phyloP scores from a whole-genome alignment of 768 basidiomycete species.

The Naematelia aurantialba region DNA sequence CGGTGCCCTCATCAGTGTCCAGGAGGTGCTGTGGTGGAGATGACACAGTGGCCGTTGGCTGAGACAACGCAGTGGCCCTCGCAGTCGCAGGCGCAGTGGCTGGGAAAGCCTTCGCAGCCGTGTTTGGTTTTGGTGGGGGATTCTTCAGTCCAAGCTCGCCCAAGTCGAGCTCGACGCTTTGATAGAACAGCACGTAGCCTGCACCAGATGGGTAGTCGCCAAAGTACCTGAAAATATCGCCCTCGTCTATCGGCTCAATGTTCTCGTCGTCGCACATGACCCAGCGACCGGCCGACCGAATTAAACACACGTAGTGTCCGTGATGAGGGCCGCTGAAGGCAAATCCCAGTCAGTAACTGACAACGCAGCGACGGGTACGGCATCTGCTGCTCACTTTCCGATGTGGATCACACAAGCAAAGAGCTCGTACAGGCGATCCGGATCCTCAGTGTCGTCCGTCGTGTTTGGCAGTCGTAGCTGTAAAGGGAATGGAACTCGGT shows the following conservation, averaged over 20 bases:
- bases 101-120: background rate
- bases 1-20: background rate
- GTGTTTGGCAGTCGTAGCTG: constrained; percentile 96
- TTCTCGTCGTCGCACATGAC: constrained; percentile 93
- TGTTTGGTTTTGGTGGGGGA: constrained; percentile 12
- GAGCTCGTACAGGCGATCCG: constrained; percentile 87
- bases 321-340: constrained; percentile 84
- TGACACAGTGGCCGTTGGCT: background rate
- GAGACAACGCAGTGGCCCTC: background rate
- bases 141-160: constrained; percentile 64
- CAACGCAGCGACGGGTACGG: background rate
- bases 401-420: constrained; percentile 99
- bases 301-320: constrained; percentile 94
- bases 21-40: background rate
- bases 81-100: background rate
- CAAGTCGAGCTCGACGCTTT: constrained; percentile 80
- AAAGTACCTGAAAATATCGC: constrained; percentile 87
- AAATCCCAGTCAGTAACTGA: constrained; percentile 21
- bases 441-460: constrained; percentile 83
- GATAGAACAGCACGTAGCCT: constrained; percentile 96
- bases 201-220: constrained; percentile 75
- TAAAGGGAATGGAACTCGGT: constrained; percentile 93
- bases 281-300: constrained; percentile 81
- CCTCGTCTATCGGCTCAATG: constrained; percentile 80
- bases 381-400: constrained; percentile 69